Percentiles rank a stretch among this genome's conserved stretches.
Evolutionary conservation across 169 alveolate species (phyloP).

Genomic region (Theileria annulata): DNA sequence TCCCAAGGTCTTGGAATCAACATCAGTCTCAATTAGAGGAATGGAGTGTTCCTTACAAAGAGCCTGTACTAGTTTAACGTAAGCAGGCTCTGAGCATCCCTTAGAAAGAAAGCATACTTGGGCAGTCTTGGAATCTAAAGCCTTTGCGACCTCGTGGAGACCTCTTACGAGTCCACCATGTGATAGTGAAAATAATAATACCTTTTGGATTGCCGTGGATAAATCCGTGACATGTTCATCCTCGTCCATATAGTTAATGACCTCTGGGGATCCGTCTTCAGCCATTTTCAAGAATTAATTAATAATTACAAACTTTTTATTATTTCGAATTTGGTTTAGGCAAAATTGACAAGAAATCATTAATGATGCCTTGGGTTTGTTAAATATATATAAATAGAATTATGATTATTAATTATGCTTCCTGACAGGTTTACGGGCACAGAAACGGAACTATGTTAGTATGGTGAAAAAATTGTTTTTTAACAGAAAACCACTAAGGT

Average conservation of each 20-base stretch:
- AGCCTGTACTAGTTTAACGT: constrained; percentile 90
- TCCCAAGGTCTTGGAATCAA: constrained; percentile 91
- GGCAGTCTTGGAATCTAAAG: constrained; percentile 91
- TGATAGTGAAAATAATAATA: constrained; percentile 77
- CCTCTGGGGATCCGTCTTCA: constrained; percentile 63
- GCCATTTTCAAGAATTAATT: constrained; percentile 29
- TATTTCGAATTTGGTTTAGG: neutral
- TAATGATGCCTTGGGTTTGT: neutral
- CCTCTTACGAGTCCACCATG: constrained; percentile 93
- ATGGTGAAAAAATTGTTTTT: neutral
- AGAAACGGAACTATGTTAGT: neutral
- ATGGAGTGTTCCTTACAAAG: constrained; percentile 88
- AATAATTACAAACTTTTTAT: neutral
- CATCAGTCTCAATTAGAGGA: constrained; percentile 89
- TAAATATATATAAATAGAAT: too few species aligned
- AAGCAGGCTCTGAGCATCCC: constrained; percentile 92
- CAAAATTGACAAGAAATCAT: neutral
- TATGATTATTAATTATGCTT: neutral
- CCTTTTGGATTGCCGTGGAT: constrained; percentile 52
- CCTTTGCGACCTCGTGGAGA: constrained; percentile 92
- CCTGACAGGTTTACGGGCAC: neutral
- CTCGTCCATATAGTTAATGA: constrained; percentile 30
- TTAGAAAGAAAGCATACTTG: constrained; percentile 92
- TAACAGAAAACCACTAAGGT: neutral
- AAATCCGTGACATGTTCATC: constrained; percentile 46